Evolutionary conservation across 2,329 filamentous ascomycete species (phyloP).

Genomic region (Fusarium scirpi): DNA sequence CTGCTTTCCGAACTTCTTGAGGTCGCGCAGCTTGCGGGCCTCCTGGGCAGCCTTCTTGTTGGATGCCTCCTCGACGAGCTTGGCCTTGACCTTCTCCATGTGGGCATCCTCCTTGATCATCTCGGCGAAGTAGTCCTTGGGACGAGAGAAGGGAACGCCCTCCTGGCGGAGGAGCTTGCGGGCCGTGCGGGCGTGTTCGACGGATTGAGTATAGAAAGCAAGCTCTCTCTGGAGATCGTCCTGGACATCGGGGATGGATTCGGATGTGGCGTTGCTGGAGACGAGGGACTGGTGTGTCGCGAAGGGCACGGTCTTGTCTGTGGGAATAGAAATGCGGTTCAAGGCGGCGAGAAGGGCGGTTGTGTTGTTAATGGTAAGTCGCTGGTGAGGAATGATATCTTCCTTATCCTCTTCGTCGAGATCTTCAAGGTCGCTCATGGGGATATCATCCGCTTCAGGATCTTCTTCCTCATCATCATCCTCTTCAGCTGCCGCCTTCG

Average conservation of each 20-base stretch:
- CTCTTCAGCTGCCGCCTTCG: constrained; percentile 29
- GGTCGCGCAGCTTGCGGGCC: constrained; percentile 88
- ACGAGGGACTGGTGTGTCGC: constrained; percentile 83
- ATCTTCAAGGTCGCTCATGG: constrained; percentile 87
- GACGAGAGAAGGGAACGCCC: constrained; percentile 85
- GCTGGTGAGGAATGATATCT: constrained; percentile 89
- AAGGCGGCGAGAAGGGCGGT: constrained; percentile 83
- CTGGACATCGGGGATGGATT: constrained; percentile 81
- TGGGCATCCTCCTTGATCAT: constrained; percentile 99
- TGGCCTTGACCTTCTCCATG: constrained; percentile 96
- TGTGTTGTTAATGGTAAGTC: constrained; percentile 97
- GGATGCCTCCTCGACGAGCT: constrained; percentile 91
- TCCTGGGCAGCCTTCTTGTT: constrained; percentile 92
- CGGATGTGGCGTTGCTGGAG: constrained; percentile 71
- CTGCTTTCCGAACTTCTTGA: constrained; percentile 99
- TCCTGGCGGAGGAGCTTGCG: constrained; percentile 83
- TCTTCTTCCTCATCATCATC: constrained; percentile 72
- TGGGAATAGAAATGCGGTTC: constrained; percentile 79
- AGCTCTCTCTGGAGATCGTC: constrained; percentile 94
- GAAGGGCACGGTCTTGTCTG: constrained; percentile 77
- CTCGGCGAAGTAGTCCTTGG: constrained; percentile 96
- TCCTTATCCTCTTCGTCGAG: constrained; percentile 82
- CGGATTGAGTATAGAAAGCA: constrained; percentile 90
- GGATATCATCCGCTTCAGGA: constrained; percentile 87
- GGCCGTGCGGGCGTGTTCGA: constrained; percentile 80